phyloP scores from a whole-genome alignment of 495 filamentous ascomycete species.

The Astrothelium subdiscretum region DNA sequence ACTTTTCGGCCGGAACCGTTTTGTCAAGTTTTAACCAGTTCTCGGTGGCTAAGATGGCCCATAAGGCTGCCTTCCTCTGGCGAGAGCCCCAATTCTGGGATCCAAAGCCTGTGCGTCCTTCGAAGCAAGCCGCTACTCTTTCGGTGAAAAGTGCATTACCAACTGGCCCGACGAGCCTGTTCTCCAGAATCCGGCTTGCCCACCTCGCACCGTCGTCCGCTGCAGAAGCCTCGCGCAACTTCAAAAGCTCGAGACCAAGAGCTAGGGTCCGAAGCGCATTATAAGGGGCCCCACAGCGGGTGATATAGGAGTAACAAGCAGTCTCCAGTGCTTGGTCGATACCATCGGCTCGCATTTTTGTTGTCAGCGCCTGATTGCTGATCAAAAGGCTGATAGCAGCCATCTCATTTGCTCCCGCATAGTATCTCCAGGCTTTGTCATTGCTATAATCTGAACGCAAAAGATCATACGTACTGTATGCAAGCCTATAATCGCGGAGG shows the following conservation, averaged over 20 bases:
- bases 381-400: conserved; percentile 70
- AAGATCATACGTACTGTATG: conserved; percentile 80
- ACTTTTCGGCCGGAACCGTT: conserved; percentile 54
- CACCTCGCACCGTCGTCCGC: conserved; percentile 81
- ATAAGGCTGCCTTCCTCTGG: conserved; percentile 75
- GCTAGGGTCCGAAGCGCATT: conserved; percentile 66
- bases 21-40: conserved; percentile 67
- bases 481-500: conserved; percentile 90
- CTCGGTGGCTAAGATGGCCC: conserved; percentile 74
- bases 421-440: conserved; percentile 93
- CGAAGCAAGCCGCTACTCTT: conserved; percentile 73
- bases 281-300: conserved; percentile 62
- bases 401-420: conserved; percentile 91
- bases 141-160: conserved; percentile 74
- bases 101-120: conserved; percentile 53
- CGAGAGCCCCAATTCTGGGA: conserved; percentile 53
- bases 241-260: conserved; percentile 69
- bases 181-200: conserved; percentile 69
- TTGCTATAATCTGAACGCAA: conserved; percentile 77
- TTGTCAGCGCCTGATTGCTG: conserved; percentile 53
- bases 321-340: conserved; percentile 78
- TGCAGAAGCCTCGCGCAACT: conserved; percentile 61
- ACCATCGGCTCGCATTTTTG: conserved; percentile 63
- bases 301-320: conserved; percentile 83
- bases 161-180: conserved; percentile 57